Percentiles rank a stretch among this genome's conserved stretches.
Evolutionary conservation across 192 early-diverging fungal genomes (phyloP).

Genomic region (Coemansia sp.): DNA sequence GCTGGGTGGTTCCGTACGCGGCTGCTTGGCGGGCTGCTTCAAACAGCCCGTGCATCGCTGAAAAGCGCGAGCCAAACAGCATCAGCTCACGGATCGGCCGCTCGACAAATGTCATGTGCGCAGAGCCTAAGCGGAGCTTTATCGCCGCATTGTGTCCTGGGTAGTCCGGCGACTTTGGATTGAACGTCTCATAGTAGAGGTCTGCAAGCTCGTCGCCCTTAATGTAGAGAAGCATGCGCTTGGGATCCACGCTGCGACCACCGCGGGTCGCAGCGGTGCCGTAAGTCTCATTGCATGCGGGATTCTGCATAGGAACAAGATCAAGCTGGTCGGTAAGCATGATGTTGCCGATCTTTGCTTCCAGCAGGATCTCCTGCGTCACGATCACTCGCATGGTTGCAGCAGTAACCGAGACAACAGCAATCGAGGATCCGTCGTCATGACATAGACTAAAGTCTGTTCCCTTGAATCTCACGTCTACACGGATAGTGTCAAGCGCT

Average conservation of each 20-base stretch:
- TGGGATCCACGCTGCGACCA: conserved; percentile 13
- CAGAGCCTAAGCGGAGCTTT: conserved; percentile 76
- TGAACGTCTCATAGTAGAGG: conserved; percentile 84
- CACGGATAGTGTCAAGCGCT: conserved; percentile 66
- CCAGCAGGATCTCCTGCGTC: conserved; percentile 60
- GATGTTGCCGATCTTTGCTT: conserved; percentile 72
- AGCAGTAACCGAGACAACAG: conserved; percentile 69
- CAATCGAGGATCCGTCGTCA: conserved; percentile 68
- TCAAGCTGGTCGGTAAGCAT: conserved; percentile 65
- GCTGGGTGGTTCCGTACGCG: conserved; percentile 71
- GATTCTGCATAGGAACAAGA: conserved; percentile 4
- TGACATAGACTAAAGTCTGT: conserved; percentile 82
- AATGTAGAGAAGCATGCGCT: conserved; percentile 69
- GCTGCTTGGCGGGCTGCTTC: conserved; percentile 88
- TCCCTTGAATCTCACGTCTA: conserved; percentile 73
- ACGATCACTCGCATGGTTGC: conserved; percentile 67
- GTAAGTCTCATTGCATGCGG: background rate
- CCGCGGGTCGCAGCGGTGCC: background rate
- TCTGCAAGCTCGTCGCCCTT: conserved; percentile 88
- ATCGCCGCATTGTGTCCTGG: conserved; percentile 86
- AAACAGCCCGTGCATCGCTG: conserved; percentile 80
- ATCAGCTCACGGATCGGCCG: conserved; percentile 70
- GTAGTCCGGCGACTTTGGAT: conserved; percentile 56
- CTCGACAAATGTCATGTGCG: conserved; percentile 78
- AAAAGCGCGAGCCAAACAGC: conserved; percentile 81